Evolutionary conservation across 305 asterid species (phyloP), one percentile per base, ranked within the genome.

Genomic region (Andrographis paniculata): DNA sequence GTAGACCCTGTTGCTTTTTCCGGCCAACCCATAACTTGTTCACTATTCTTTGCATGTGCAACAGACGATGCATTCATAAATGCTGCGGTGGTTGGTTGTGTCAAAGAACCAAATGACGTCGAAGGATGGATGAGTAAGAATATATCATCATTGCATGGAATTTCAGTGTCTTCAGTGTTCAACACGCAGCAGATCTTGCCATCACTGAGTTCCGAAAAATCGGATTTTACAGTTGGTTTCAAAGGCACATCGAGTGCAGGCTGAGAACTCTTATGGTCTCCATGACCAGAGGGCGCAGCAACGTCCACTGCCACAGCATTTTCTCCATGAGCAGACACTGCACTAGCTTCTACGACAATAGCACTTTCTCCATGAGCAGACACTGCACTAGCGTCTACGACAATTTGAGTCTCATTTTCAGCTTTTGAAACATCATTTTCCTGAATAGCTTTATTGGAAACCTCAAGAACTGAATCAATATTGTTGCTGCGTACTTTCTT

Each of bases 141-240:
- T 66, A 92, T 87, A 64, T 92, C 99, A 69, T 92, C 99, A 45
- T 92, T 92, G 75, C 97, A 84, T 54, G 99, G 99, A 76, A 87
- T 79, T 58, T 92, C 95, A 20, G 95, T 58, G 74, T 84, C 96
- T 70, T 84, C 93, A 0, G 89, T 72, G 79, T 92, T 92, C 63
- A 92, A 54, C 2, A 70, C 71, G 65, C 99, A 87, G 53, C 48
- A 39, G 47, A 75, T 70, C 52, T 45, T 66, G 35, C 79, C 85
- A 43, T 63, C 79, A 65, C 49, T 48, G 50, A 58, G 75, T 52
- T 69, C 76, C 58, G 50, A 64, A 50, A 60, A 47, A 48, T 75
- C 86, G 52, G 73, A 42, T 47, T 42, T 62, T 56, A 53, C 53
- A 59, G 69, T 59, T 45, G 79, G 52, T 55, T 58, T 53, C 17